Conservation (phyloP, 495 filamentous ascomycete species). For the Neurospora sp. region DNA sequence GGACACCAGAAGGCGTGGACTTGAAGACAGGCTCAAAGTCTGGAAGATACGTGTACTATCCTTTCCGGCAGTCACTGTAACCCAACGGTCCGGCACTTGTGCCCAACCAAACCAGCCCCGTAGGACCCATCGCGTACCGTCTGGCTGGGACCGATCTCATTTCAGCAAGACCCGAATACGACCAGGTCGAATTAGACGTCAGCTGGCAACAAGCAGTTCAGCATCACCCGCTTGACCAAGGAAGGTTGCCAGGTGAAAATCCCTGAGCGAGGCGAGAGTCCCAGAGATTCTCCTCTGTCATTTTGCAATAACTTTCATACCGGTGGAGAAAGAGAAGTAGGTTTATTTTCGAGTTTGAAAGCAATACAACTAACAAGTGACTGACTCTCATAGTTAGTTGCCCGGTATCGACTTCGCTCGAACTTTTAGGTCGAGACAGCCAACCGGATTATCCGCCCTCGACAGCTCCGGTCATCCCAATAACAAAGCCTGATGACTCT, state of each 20-base stretch:
- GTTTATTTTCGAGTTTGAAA: background rate
- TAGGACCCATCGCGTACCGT: background rate
- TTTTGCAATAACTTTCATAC: background rate
- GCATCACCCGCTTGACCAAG: background rate
- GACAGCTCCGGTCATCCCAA: background rate
- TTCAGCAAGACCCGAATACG: background rate
- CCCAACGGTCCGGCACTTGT: background rate
- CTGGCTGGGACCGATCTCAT: background rate
- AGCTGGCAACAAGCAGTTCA: background rate
- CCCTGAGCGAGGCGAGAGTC: background rate
- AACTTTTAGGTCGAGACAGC: background rate
- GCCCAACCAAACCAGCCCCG: background rate
- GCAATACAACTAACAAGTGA: background rate
- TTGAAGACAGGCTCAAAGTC: background rate
- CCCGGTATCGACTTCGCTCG: background rate
- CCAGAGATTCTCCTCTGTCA: background rate
- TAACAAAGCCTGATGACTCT: background rate
- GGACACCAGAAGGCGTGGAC: background rate
- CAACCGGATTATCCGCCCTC: background rate
- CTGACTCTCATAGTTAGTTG: background rate
- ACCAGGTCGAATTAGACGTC: background rate
- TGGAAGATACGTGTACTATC: background rate
- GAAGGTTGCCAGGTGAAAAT: background rate
- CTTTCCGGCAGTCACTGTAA: background rate
- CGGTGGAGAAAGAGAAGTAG: background rate